Evolutionary conservation across 495 filamentous ascomycete genomes (phyloP), one percentile per base, ranked within the genome.

Genomic region (Evansstolkia leycettana): DNA sequence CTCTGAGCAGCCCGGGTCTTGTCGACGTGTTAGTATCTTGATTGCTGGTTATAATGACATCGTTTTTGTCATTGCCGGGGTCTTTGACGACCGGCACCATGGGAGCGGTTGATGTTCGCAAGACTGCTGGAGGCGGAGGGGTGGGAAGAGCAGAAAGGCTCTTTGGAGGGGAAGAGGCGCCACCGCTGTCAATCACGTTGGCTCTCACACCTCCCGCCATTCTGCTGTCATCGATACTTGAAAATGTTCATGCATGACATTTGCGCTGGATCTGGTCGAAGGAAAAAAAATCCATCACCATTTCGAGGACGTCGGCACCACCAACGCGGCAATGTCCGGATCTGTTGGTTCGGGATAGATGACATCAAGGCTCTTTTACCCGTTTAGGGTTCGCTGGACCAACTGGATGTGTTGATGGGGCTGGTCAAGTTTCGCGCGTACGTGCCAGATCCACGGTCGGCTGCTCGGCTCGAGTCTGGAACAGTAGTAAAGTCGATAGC

Each of bases 141-240:
- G 20, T 5, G 20, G 20, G 9, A 23, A 38, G 41, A 37, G 39
- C 43, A 31, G 27, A 17, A 15, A 28, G n/a, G n/a, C n/a, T n/a
- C n/a, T n/a, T n/a, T n/a, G n/a, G n/a, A n/a, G n/a, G n/a, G n/a
- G 12, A 16, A 27, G 23, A 20, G 17, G 47, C 32, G 40, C 41
- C 18, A 38, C 42, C 31, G 32, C 19, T 36, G 33, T 49, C 43
- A 38, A 16, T 35, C 31, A 37, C 46, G 36, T 46, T 41, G 38
- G 40, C 39, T 41, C 39, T 46, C 46, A 39, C 43, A 48, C 31
- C 50, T 51, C 51, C 48, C 40, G 51, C 42, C 54, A 57, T 57
- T 37, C 40, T 50, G 37, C 26, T 24, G 36, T 31, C n/a, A n/a
- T n/a, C 33, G 38, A 17, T 37, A 35, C 47, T 25, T 37, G 29